Conservation (phyloP, 1,284 basidiomycete species). For the Sphaerobolus stellatus region DNA sequence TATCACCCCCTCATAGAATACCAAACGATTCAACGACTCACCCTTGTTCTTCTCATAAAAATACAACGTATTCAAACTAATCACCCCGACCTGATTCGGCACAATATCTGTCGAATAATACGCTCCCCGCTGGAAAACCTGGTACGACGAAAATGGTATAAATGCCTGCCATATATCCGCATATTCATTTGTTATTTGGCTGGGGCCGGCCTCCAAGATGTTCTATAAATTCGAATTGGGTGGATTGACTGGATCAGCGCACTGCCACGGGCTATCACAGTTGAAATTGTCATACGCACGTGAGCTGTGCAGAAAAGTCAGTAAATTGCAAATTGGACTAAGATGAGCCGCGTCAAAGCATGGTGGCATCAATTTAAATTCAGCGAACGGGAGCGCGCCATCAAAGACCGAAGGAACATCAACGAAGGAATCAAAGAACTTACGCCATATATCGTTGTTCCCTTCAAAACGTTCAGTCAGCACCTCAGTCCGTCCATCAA, state of each 20-base stretch:
- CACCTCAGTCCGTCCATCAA: too few species aligned
- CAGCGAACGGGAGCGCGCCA: too few species aligned
- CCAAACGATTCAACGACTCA: conserved; percentile 29
- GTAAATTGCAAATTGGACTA: neutral
- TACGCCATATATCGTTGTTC: conserved; percentile 92
- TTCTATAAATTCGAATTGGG: conserved; percentile 6
- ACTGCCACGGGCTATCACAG: neutral
- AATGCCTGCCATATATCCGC: conserved; percentile 79
- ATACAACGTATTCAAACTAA: conserved; percentile 90
- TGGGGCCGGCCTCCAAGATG: conserved; percentile 58
- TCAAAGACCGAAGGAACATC: too few species aligned
- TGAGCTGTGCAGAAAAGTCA: neutral
- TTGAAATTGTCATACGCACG: neutral
- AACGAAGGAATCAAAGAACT: too few species aligned
- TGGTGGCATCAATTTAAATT: too few species aligned
- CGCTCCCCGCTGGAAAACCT: conserved; percentile 81
- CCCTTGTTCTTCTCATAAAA: conserved; percentile 92
- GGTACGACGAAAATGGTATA: conserved; percentile 78
- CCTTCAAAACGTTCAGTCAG: too few species aligned
- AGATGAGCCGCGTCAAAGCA: too few species aligned
- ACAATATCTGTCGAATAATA: conserved; percentile 87
- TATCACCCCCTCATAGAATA: too few species aligned
- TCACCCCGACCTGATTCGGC: conserved; percentile 72
- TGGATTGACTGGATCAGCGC: too few species aligned
- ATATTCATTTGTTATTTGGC: conserved; percentile 74